A percentile compares a stretch with the other conserved stretches of the same genome.
Conservation (phyloP, 495 filamentous ascomycete species). For the Peziza echinospora region DNA sequence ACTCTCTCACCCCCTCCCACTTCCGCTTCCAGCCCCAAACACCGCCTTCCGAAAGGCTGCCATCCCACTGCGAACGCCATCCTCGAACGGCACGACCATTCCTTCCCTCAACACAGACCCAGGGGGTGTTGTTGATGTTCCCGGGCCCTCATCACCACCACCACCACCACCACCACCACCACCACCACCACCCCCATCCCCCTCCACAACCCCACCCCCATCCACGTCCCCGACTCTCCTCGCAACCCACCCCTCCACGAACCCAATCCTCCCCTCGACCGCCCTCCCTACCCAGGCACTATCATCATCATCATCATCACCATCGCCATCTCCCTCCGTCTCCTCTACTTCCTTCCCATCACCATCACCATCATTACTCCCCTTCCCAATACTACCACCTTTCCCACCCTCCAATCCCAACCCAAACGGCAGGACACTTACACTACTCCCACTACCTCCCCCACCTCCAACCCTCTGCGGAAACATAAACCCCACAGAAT, state of each 20-base stretch:
- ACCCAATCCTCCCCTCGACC: neutral
- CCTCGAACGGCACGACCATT: too few species aligned
- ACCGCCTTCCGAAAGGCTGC: too few species aligned
- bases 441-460: neutral
- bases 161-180: too few species aligned
- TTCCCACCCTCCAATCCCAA: neutral
- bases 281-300: neutral
- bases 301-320: neutral
- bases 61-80: too few species aligned
- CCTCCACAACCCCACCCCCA: neutral
- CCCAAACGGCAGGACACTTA: neutral
- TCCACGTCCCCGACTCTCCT: neutral
- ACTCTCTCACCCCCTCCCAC: too few species aligned
- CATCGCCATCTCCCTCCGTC: neutral
- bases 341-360: neutral
- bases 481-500: neutral
- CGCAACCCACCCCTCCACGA: neutral
- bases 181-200: too few species aligned
- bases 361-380: neutral
- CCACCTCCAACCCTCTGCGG: too few species aligned
- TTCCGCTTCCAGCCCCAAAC: too few species aligned
- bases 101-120: too few species aligned
- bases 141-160: too few species aligned
- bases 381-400: neutral
- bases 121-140: too few species aligned